These are phyloP conservation scores for Candida glaebosa DNA, from an alignment of 805 yeast species.

Conservation along the genomic window DNA sequence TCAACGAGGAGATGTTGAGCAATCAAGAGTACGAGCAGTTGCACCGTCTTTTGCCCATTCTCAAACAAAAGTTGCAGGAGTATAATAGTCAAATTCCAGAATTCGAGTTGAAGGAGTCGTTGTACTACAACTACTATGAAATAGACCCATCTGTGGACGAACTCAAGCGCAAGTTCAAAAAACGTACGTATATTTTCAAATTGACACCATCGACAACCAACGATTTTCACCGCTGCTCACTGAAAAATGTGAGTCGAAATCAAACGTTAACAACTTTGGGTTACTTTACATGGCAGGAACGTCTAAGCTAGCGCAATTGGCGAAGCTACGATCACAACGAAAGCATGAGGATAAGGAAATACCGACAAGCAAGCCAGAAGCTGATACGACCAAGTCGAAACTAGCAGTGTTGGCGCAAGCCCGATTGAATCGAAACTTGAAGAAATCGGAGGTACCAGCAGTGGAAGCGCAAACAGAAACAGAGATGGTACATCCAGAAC, in stretches of 20 bases:
- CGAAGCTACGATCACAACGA: constrained; percentile 17
- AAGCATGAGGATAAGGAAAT: constrained; percentile 1
- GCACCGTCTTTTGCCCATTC: constrained; percentile 39
- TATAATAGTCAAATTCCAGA: constrained; percentile 47
- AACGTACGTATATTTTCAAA: constrained; percentile 42
- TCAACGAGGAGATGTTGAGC: constrained; percentile 34
- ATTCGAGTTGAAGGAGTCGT: constrained; percentile 50
- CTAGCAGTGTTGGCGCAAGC: constrained; percentile 47
- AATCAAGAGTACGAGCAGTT: constrained; percentile 43
- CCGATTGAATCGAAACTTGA: no score
- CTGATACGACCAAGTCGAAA: constrained; percentile 26
- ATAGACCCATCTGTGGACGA: constrained; percentile 50
- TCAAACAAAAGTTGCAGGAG: constrained; percentile 33
- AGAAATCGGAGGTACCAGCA: not conserved
- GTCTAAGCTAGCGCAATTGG: constrained; percentile 25
- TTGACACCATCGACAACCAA: not conserved
- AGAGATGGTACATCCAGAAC: not conserved
- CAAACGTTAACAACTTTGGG: no score
- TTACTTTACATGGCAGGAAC: constrained; percentile 4
- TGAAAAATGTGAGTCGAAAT: not conserved
- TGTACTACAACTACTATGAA: constrained; percentile 59
- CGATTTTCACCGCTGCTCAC: no score
- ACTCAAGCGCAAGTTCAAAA: constrained; percentile 32
- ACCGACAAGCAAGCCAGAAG: not conserved
- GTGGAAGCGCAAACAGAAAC: not conserved